These are phyloP conservation scores for Panicum miliaceum DNA, from an alignment of 176 grass and related monocot species.

Conservation along the genomic window DNA sequence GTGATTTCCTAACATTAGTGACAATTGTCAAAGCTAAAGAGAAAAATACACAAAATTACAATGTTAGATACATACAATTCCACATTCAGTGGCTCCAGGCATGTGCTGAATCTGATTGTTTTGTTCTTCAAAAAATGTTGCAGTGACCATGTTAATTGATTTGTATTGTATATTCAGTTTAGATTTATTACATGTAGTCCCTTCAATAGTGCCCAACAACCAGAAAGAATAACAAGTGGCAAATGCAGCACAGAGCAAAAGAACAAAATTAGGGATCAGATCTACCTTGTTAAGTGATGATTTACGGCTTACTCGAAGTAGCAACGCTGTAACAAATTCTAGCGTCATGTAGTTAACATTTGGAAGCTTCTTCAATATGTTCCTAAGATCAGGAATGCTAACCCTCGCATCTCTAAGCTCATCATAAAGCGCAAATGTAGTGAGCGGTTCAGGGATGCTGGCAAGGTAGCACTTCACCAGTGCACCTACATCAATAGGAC, in stretches of 20 bases:
- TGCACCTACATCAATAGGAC: slow-evolving; percentile 70
- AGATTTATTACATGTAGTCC: slow-evolving; percentile 17
- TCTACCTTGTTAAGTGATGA: slow-evolving; percentile 92
- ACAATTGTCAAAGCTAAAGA: background rate
- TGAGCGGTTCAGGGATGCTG: slow-evolving; percentile 89
- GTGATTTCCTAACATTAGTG: background rate
- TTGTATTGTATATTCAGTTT: slow-evolving; percentile 14
- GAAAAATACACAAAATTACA: slow-evolving; percentile 9
- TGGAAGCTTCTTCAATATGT: slow-evolving; percentile 96
- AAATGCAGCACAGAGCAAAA: background rate
- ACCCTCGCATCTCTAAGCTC: slow-evolving; percentile 85
- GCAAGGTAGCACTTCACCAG: slow-evolving; percentile 92
- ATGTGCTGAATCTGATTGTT: slow-evolving; percentile 3
- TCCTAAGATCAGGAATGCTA: slow-evolving; percentile 85
- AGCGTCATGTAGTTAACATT: slow-evolving; percentile 98
- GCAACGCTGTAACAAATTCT: slow-evolving; percentile 85
- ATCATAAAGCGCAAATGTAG: slow-evolving; percentile 79
- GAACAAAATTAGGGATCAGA: slow-evolving; percentile 30
- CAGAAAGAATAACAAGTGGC: background rate
- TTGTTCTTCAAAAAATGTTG: background rate
- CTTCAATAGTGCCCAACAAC: background rate
- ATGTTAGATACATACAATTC: background rate
- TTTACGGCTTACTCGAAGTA: slow-evolving; percentile 89
- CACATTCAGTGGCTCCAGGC: slow-evolving; percentile 10
- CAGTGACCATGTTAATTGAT: background rate